Percentiles rank a stretch among this genome's conserved stretches.
Evolutionary conservation across 768 basidiomycete genomes (phyloP).

Genomic region (Hygrophoropsis aurantiaca): DNA sequence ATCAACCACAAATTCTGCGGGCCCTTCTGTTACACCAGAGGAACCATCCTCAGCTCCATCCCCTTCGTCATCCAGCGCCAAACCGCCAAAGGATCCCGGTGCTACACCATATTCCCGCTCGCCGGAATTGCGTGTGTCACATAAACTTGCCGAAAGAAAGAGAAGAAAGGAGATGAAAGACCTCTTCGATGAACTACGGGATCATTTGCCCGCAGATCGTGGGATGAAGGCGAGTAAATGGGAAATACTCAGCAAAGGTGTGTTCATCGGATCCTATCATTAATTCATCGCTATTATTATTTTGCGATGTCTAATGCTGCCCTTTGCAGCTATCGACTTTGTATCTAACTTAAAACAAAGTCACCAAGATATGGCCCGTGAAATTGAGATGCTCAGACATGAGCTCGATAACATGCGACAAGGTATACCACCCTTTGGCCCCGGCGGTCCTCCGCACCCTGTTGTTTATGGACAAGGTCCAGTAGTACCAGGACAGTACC

Average conservation of each 20-base stretch:
- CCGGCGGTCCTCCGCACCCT: conserved; percentile 47
- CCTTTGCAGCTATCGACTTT: conserved; percentile 77
- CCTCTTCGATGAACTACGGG: conserved; percentile 92
- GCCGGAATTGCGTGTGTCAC: conserved; percentile 91
- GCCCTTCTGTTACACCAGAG: conserved; percentile 38
- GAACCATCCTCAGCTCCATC: conserved; percentile 40
- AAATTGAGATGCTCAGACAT: conserved; percentile 75
- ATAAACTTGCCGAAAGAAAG: conserved; percentile 97
- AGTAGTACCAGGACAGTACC: conserved; percentile 43
- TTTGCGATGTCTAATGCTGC: no score
- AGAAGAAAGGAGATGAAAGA: conserved; percentile 99
- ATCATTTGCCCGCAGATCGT: conserved; percentile 87
- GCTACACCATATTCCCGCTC: conserved; percentile 91
- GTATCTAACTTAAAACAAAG: conserved; percentile 74
- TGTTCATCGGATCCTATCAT: conserved; percentile 16
- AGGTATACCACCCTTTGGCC: conserved; percentile 53
- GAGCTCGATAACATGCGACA: conserved; percentile 67
- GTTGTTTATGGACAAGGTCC: conserved; percentile 53
- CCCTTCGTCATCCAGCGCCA: conserved; percentile 32
- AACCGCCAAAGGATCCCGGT: conserved; percentile 46
- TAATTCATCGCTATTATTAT: neutral
- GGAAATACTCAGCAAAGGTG: conserved; percentile 98
- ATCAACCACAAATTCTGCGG: conserved; percentile 34
- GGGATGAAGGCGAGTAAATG: conserved; percentile 98
- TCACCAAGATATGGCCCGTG: conserved; percentile 74